A percentile compares a stretch with the other conserved stretches of the same genome.
Evolutionary conservation across 345 rosid species (phyloP).

Genomic region (Arabidopsis thaliana): DNA sequence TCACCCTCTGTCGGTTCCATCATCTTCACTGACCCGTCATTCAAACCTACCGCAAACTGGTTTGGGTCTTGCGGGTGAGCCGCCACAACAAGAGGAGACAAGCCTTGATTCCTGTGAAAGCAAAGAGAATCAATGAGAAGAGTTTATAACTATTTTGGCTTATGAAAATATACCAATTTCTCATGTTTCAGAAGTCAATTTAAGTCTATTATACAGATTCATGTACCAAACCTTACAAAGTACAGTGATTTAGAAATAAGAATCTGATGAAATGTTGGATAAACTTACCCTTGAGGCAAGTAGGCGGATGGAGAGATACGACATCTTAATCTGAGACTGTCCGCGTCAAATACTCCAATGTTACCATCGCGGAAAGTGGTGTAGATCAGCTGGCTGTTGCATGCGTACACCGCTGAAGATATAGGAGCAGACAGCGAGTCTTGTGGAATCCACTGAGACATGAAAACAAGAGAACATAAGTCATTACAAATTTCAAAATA

Average conservation of each 20-base stretch:
- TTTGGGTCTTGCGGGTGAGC: slow-evolving; percentile 76
- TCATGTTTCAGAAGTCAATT: neutral
- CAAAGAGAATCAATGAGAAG: neutral
- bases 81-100: slow-evolving; percentile 72
- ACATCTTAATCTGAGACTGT: slow-evolving; percentile 70
- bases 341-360: slow-evolving; percentile 79
- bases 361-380: slow-evolving; percentile 75
- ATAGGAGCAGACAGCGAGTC: slow-evolving; percentile 70
- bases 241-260: neutral
- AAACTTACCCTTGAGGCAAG: slow-evolving; percentile 61
- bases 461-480: slow-evolving; percentile 22
- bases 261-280: slow-evolving; percentile 4
- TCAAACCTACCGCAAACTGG: slow-evolving; percentile 78
- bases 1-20: slow-evolving; percentile 75
- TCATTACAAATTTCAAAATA: neutral
- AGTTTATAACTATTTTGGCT: neutral
- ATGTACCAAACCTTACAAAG: neutral
- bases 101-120: slow-evolving; percentile 61
- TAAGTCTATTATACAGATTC: slow-evolving; percentile 2
- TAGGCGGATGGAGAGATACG: slow-evolving; percentile 72
- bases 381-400: slow-evolving; percentile 80
- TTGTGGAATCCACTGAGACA: slow-evolving; percentile 82
- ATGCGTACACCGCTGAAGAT: slow-evolving; percentile 73
- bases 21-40: slow-evolving; percentile 71
- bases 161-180: neutral